These are phyloP conservation scores for Clonostachys solani DNA, from an alignment of 2,329 filamentous ascomycete species.

Conservation along the genomic window DNA sequence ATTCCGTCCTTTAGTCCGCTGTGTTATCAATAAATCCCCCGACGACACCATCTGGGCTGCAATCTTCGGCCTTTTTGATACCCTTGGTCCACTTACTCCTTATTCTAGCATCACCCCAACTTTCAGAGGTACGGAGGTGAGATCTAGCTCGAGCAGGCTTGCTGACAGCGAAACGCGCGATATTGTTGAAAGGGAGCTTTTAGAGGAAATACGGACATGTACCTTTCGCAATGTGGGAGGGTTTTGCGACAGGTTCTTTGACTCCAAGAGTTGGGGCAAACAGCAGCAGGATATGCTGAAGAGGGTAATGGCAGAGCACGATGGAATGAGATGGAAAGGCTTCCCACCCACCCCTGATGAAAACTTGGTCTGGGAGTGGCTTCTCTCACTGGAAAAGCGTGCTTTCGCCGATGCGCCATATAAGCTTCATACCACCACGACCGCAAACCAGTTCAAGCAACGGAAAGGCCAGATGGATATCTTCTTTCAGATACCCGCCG, in stretches of 20 bases:
- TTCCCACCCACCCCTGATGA: constrained; percentile 7
- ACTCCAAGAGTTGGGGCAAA: constrained; percentile 4
- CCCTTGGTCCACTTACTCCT: neutral
- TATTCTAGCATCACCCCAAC: neutral
- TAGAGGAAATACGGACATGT: neutral
- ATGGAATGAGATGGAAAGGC: constrained; percentile 7
- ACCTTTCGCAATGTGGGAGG: constrained; percentile 8
- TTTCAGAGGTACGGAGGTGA: constrained; percentile 2
- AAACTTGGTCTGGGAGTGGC: constrained; percentile 4
- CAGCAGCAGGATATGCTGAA: constrained; percentile 1
- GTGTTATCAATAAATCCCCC: neutral
- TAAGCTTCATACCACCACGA: constrained; percentile 8
- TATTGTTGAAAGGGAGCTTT: constrained; percentile 4
- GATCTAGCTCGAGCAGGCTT: constrained; percentile 3
- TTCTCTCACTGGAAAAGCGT: constrained; percentile 4
- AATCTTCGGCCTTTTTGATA: constrained; percentile 1
- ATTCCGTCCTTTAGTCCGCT: neutral
- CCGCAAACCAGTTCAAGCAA: constrained; percentile 8
- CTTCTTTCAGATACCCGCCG: constrained; percentile 7
- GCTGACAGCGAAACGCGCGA: constrained; percentile 4
- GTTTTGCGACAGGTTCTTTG: constrained; percentile 8
- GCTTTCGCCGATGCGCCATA: constrained; percentile 6
- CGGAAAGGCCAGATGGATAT: constrained; percentile 3
- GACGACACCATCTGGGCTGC: constrained; percentile 2
- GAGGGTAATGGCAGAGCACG: constrained; percentile 3